Base-by-base conservation (phyloP, 805 yeast genomes). In the Candida glaebosa region DNA sequence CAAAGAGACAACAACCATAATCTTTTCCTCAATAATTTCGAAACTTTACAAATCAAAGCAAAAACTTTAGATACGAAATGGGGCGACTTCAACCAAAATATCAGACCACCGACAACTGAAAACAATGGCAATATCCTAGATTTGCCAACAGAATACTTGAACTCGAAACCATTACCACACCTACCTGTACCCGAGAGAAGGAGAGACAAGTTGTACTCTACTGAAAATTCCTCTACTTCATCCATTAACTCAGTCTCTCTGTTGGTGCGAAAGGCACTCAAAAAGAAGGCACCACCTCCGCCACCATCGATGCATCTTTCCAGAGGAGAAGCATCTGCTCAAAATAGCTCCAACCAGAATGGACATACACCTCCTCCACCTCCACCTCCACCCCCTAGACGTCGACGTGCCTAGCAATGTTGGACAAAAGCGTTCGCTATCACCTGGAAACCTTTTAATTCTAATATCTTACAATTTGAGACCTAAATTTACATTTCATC, bases 261-360 rank as follows among this genome's bases (percentile, higher is more conserved):
- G 45, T 44, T 57, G 37, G 52, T 45, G 6, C 42, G 55, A 34
- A 67, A 66, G 39, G 68, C 70, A 10, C 44, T 51, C 37, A 56
- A 41, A 38, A 66, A 67, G 43, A 59, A 54, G 38, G 63, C 72
- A 1, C 72, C 75, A 1, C 70, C 72, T 4, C 73, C 73, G 5
- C 73, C 72, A 2, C 63, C 65, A 16, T 51, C 52, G 10, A 46
- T 44, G 5, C 45, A 31, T 25, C 26, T 35, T 5, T 38, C 49
- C 15, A 19, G 26, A 22, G 9, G 37, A 5, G 17, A 19, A 15
- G 12, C 30, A 5, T 15, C 25, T 10, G 26, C n/a, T 8, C 32
- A 15, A 32, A 31, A 34, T 12, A 17, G n/a, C 40, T 18, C 37
- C 31, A 7, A 18, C 16, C 19, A 12, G 24, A 20, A 14, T 14